phyloP scores from a whole-genome alignment of 768 basidiomycete genomes.

The Gymnopilus junonius region DNA sequence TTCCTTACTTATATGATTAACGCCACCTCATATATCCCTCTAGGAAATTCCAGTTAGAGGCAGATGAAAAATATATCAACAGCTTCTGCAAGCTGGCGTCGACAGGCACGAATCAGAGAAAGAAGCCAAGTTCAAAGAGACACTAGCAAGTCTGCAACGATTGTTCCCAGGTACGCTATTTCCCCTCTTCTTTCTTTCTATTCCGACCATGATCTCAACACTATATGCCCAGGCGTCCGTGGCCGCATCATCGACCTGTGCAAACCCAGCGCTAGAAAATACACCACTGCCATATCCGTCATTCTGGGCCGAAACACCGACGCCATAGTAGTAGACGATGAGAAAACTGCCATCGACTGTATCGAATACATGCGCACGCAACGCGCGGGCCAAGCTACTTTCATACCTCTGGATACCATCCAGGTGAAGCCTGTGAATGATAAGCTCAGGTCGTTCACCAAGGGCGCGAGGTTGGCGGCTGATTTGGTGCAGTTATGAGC shows the following conservation, averaged over 20 bases:
- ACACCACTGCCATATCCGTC: constrained; percentile 89
- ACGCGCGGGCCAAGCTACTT: constrained; percentile 94
- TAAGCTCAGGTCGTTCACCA: constrained; percentile 90
- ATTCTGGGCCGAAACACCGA: constrained; percentile 95
- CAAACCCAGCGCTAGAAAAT: constrained; percentile 91
- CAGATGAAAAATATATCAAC: constrained; percentile 90
- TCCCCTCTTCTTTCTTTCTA: not conserved
- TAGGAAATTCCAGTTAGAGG: constrained; percentile 89
- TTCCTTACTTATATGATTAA: constrained; percentile 3
- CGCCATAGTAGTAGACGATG: constrained; percentile 94
- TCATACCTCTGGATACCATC: constrained; percentile 98
- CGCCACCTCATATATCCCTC: not conserved
- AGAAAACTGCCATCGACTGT: constrained; percentile 96
- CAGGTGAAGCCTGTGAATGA: constrained; percentile 94
- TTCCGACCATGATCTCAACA: not conserved
- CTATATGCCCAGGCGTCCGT: constrained; percentile 94
- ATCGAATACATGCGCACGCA: constrained; percentile 98
- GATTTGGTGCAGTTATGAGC: constrained; percentile 85
- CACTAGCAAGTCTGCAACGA: constrained; percentile 78
- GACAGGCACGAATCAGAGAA: constrained; percentile 88
- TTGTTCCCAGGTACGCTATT: constrained; percentile 80
- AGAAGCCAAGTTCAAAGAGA: constrained; percentile 85
- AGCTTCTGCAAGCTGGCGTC: constrained; percentile 88
- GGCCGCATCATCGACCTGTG: constrained; percentile 94
- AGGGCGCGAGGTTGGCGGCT: constrained; percentile 84